Percentiles rank a stretch among this genome's conserved stretches.
Conservation (phyloP, 192 early-diverging fungal species). For the Entophlyctis luteolus region DNA sequence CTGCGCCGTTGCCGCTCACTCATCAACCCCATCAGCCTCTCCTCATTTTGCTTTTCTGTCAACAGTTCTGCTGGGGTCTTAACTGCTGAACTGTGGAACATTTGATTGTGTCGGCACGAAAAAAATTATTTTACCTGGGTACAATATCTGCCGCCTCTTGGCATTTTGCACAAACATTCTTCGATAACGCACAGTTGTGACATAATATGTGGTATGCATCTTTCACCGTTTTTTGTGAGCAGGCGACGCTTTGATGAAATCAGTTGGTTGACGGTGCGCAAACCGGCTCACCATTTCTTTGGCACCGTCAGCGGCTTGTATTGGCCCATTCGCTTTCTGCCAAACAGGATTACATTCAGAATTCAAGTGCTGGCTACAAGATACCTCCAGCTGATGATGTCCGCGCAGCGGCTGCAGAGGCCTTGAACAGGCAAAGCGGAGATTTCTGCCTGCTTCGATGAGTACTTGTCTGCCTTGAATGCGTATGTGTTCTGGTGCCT, state of each 20-base stretch:
- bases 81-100: constrained; percentile 12
- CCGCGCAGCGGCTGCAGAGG: constrained; percentile 49
- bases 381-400: constrained; percentile 52
- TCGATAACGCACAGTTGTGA: constrained; percentile 72
- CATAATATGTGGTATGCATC: constrained; percentile 96
- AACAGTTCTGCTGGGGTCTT: constrained; percentile 61
- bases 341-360: constrained; percentile 52
- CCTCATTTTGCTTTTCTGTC: constrained; percentile 70
- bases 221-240: constrained; percentile 76
- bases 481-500: constrained; percentile 88
- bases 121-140: not conserved
- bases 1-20: constrained; percentile 78
- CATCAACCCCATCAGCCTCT: constrained; percentile 66
- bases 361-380: not conserved
- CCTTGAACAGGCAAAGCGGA: constrained; percentile 75
- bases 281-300: constrained; percentile 73
- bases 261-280: not conserved
- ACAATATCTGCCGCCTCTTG: constrained; percentile 28
- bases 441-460: constrained; percentile 72
- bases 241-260: constrained; percentile 49
- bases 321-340: constrained; percentile 90
- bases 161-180: constrained; percentile 92
- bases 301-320: constrained; percentile 92
- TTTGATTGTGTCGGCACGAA: not conserved
- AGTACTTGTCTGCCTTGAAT: constrained; percentile 82